Percentiles rank a stretch among this genome's conserved stretches.
These are phyloP conservation scores for Chaetomiaceae sp. DNA, from an alignment of 2,329 filamentous ascomycete genomes.

Conservation along the genomic window DNA sequence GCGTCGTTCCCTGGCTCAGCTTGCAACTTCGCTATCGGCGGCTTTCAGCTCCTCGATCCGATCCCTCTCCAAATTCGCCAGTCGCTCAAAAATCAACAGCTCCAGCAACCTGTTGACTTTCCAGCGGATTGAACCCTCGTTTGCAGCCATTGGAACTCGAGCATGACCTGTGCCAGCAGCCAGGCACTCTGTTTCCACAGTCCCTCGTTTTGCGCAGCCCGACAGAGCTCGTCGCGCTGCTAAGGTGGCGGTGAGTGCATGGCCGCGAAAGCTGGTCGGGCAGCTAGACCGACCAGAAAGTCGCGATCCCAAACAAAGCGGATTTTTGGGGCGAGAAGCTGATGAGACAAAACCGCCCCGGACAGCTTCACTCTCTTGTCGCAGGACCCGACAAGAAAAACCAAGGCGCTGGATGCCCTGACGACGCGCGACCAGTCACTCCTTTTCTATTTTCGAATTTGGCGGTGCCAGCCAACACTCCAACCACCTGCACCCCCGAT, in stretches of 20 bases:
- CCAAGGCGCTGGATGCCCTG: slow-evolving; percentile 16
- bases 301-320: slow-evolving; percentile 13
- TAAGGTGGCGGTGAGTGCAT: slow-evolving; percentile 24
- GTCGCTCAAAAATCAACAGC: slow-evolving; percentile 17
- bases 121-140: slow-evolving; percentile 19
- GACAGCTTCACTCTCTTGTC: slow-evolving; percentile 21
- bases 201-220: slow-evolving; percentile 20
- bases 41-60: slow-evolving; percentile 3
- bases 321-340: slow-evolving; percentile 3
- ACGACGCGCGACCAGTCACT: slow-evolving; percentile 15
- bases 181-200: slow-evolving; percentile 15
- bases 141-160: slow-evolving; percentile 27
- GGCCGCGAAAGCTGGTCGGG: slow-evolving; percentile 20
- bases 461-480: slow-evolving; percentile 1
- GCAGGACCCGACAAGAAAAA: slow-evolving; percentile 22
- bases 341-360: slow-evolving; percentile 4
- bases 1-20: slow-evolving; percentile 2
- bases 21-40: slow-evolving; percentile 8
- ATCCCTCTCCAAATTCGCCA: slow-evolving; percentile 6
- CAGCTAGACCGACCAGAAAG: no score
- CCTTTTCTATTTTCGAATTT: slow-evolving; percentile 9
- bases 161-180: slow-evolving; percentile 17
- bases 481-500: slow-evolving; percentile 5
- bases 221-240: slow-evolving; percentile 10
- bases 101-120: slow-evolving; percentile 15